Conservation (phyloP, 106 monocot genomes). For the Dendrobium nobile region DNA sequence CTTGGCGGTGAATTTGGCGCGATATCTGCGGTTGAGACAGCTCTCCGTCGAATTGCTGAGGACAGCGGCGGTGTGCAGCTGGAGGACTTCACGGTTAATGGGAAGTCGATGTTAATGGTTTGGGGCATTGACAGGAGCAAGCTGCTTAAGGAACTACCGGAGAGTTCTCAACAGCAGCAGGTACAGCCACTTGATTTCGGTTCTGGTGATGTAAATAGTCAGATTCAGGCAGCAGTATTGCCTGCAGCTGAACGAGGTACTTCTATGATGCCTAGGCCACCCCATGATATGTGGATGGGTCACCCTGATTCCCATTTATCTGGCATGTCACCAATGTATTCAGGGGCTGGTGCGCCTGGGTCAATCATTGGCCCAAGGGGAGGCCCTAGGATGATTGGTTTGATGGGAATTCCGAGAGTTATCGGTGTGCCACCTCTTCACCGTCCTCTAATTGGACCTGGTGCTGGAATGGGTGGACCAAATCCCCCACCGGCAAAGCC, state of each 20-base stretch:
- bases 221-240: slow-evolving; percentile 14
- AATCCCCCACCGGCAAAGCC: slow-evolving; percentile 27
- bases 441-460: slow-evolving; percentile 35
- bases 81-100: slow-evolving; percentile 72
- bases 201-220: slow-evolving; percentile 17
- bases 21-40: slow-evolving; percentile 52
- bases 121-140: slow-evolving; percentile 76
- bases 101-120: slow-evolving; percentile 65
- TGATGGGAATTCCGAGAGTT: slow-evolving; percentile 65
- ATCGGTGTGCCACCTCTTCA: slow-evolving; percentile 53
- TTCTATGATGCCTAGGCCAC: slow-evolving; percentile 25
- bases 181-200: slow-evolving; percentile 5
- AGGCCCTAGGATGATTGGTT: slow-evolving; percentile 51
- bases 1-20: slow-evolving; percentile 67
- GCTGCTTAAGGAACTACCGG: slow-evolving; percentile 83
- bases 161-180: slow-evolving; percentile 43
- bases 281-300: slow-evolving; percentile 58
- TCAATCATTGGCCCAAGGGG: slow-evolving; percentile 30
- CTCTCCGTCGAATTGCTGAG: slow-evolving; percentile 68
- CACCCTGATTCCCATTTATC: slow-evolving; percentile 35
- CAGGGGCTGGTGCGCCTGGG: slow-evolving; percentile 19
- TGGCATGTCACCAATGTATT: slow-evolving; percentile 50
- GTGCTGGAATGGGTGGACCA: slow-evolving; percentile 16
- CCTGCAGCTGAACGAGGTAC: slow-evolving; percentile 14
- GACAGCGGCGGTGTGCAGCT: slow-evolving; percentile 69